Evolutionary conservation across 352 stramenopile species (phyloP).

Genomic region (Globisporangium paroecandrum): DNA sequence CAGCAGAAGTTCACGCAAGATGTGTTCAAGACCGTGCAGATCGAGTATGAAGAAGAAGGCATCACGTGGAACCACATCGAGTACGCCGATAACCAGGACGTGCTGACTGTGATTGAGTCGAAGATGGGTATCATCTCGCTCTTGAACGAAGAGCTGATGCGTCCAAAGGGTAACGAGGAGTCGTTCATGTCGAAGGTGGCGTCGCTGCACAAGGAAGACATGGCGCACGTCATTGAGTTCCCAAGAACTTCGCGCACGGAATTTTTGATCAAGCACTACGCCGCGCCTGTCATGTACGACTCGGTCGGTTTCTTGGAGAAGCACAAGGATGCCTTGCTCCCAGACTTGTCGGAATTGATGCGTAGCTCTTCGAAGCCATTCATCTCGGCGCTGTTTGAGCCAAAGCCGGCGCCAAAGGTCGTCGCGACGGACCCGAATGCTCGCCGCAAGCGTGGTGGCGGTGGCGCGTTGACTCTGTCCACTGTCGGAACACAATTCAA

Average conservation of each 20-base stretch:
- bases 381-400: constrained; percentile 69
- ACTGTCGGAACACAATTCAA: constrained; percentile 92
- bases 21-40: constrained; percentile 90
- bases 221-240: constrained; percentile 82
- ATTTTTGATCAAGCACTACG: constrained; percentile 96
- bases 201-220: constrained; percentile 83
- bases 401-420: constrained; percentile 46
- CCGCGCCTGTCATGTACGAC: constrained; percentile 92
- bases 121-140: constrained; percentile 89
- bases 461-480: constrained; percentile 56
- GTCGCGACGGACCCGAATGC: constrained; percentile 28
- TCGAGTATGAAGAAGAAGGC: constrained; percentile 96
- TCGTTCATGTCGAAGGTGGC: constrained; percentile 84
- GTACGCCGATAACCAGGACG: constrained; percentile 89
- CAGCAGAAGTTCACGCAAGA: constrained; percentile 89
- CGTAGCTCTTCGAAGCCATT: constrained; percentile 68
- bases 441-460: constrained; percentile 51
- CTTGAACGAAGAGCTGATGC: constrained; percentile 89
- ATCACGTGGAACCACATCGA: constrained; percentile 91
- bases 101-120: constrained; percentile 83
- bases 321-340: constrained; percentile 94
- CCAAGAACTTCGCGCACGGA: constrained; percentile 80
- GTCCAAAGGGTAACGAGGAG: constrained; percentile 82
- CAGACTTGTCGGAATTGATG: constrained; percentile 91
- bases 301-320: constrained; percentile 94